phyloP scores from a whole-genome alignment of 306 rosid species.

The Fagus sylvatica region DNA sequence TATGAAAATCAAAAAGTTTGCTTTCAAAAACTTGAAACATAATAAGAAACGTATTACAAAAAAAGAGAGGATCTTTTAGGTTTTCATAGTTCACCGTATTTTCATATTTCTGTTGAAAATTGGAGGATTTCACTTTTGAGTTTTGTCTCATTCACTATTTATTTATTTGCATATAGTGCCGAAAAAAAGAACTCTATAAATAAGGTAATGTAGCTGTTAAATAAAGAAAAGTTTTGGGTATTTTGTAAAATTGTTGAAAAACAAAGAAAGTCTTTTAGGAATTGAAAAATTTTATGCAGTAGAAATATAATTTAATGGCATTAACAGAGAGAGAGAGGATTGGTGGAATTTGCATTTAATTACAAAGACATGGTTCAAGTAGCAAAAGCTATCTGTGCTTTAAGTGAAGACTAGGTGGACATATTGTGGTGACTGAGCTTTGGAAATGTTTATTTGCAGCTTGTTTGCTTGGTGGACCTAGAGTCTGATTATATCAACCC shows the following conservation, averaged over 20 bases:
- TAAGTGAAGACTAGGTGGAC: not conserved
- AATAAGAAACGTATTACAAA: not conserved
- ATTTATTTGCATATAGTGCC: too few relatives aligned
- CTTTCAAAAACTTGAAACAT: not conserved
- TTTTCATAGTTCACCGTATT: not conserved
- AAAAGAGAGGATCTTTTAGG: not conserved
- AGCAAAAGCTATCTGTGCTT: not conserved
- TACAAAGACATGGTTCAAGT: not conserved
- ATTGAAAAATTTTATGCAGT: not conserved
- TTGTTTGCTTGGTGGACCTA: slow-evolving; percentile 81
- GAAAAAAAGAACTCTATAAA: too few relatives aligned
- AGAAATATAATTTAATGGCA: too few relatives aligned
- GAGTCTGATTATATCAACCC: slow-evolving; percentile 94
- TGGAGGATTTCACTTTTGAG: not conserved
- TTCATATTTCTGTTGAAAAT: not conserved
- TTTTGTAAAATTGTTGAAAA: not conserved
- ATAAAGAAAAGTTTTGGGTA: not conserved
- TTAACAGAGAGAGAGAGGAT: not conserved
- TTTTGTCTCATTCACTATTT: not conserved
- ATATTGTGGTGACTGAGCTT: not conserved
- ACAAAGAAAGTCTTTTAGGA: not conserved
- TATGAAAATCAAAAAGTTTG: not conserved
- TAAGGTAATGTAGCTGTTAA: not conserved
- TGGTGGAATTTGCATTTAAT: not conserved
- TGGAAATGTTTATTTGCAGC: slow-evolving; percentile 49